Evolutionary conservation across 208 protist species (phyloP).

Genomic region (Crithidia mellificae): DNA sequence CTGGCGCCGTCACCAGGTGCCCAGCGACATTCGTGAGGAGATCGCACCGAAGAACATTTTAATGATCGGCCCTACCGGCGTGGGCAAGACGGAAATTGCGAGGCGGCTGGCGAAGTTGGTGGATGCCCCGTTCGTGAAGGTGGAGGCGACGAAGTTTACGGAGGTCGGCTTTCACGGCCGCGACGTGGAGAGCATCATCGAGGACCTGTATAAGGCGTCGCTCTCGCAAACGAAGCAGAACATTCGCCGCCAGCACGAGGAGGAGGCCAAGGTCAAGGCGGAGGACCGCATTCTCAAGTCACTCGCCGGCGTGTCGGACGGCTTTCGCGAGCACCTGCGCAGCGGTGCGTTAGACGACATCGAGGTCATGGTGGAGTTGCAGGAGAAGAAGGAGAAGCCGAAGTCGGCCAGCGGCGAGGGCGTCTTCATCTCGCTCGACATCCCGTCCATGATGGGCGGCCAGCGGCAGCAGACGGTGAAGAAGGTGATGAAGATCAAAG

Average conservation of each 20-base stretch:
- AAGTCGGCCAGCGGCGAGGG: conserved; percentile 79
- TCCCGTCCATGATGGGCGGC: conserved; percentile 79
- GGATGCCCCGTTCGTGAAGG: conserved; percentile 98
- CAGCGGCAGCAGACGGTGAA: conserved; percentile 82
- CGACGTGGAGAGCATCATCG: conserved; percentile 97
- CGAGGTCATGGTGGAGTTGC: conserved; percentile 91
- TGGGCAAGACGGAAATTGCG: conserved; percentile 97
- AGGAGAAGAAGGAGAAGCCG: conserved; percentile 91
- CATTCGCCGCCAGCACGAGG: conserved; percentile 88
- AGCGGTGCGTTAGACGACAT: conserved; percentile 92
- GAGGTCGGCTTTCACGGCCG: conserved; percentile 97
- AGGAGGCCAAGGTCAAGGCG: conserved; percentile 75
- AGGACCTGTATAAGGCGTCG: conserved; percentile 95
- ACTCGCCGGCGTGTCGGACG: conserved; percentile 87
- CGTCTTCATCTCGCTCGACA: conserved; percentile 87
- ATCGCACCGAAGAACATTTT: conserved; percentile 95
- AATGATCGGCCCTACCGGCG: conserved; percentile 94
- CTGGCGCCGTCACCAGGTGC: conserved; percentile 93
- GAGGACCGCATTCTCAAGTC: conserved; percentile 91
- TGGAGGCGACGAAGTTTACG: conserved; percentile 99
- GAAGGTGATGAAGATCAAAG: conserved; percentile 94
- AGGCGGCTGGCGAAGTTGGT: conserved; percentile 96
- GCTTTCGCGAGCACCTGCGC: conserved; percentile 93
- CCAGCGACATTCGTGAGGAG: conserved; percentile 88
- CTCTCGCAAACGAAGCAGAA: conserved; percentile 92